Conservation (phyloP, 305 asterid genomes). For the Fraxinus albicans region DNA sequence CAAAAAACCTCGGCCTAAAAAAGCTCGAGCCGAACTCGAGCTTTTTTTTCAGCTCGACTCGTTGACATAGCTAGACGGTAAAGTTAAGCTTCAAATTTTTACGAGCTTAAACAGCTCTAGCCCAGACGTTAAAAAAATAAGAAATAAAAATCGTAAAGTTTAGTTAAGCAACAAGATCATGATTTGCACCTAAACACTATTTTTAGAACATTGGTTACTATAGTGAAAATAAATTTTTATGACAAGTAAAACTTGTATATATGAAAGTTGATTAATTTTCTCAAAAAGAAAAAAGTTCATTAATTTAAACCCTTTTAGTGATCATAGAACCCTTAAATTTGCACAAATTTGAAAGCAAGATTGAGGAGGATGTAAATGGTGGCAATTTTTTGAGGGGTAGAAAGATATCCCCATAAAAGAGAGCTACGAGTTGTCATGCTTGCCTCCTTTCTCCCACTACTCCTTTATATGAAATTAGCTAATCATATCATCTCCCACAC, state of each 20-base stretch:
- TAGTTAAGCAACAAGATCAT: neutral
- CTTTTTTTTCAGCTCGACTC: too few species aligned
- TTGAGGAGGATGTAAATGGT: neutral
- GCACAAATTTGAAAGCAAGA: neutral
- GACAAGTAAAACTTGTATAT: neutral
- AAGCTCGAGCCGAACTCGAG: too few species aligned
- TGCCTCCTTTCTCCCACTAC: neutral
- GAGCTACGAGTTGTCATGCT: neutral
- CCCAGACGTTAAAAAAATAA: neutral
- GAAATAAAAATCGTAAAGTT: too few species aligned
- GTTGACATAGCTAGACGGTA: neutral
- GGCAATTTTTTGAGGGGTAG: neutral
- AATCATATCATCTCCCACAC: neutral
- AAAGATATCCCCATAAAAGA: neutral
- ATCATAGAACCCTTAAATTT: neutral
- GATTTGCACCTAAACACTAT: neutral
- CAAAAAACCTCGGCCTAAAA: too few species aligned
- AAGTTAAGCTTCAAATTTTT: neutral
- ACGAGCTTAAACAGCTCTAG: neutral
- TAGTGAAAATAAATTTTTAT: neutral
- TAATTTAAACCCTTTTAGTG: neutral
- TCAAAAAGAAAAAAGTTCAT: neutral
- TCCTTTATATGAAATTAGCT: neutral
- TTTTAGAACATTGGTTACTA: neutral
- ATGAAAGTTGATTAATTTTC: neutral